A percentile compares a stretch with the other conserved stretches of the same genome.
Evolutionary conservation across 1,284 basidiomycete genomes (phyloP).

Genomic region (Heterobasidion occidentale): DNA sequence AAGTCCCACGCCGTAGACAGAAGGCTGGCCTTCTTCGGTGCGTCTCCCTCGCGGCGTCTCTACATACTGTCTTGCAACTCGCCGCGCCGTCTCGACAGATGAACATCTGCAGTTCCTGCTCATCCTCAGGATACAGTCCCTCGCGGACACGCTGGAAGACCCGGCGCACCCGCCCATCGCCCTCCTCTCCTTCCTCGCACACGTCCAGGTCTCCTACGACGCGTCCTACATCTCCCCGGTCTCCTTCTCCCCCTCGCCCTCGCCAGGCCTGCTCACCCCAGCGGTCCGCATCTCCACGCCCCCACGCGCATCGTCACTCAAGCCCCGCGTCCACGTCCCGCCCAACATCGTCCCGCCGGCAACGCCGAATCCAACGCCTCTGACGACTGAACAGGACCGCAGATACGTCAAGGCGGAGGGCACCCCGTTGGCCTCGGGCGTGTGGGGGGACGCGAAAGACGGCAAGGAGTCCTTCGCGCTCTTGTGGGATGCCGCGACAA

Average conservation of each 20-base stretch:
- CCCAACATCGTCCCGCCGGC: slow-evolving; percentile 55
- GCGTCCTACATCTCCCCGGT: slow-evolving; percentile 57
- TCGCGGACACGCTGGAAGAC: slow-evolving; percentile 19
- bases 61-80: background rate
- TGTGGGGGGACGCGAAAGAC: slow-evolving; percentile 61
- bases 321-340: slow-evolving; percentile 7
- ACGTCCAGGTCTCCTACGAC: slow-evolving; percentile 72
- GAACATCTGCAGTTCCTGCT: slow-evolving; percentile 72
- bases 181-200: slow-evolving; percentile 58
- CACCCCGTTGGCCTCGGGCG: slow-evolving; percentile 56
- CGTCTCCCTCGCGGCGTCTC: slow-evolving; percentile 14
- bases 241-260: slow-evolving; percentile 18
- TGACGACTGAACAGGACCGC: slow-evolving; percentile 57
- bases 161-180: slow-evolving; percentile 40
- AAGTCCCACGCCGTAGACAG: slow-evolving; percentile 32
- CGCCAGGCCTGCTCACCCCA: slow-evolving; percentile 4
- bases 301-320: slow-evolving; percentile 25
- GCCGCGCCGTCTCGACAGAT: slow-evolving; percentile 28
- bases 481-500: slow-evolving; percentile 48
- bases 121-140: slow-evolving; percentile 41
- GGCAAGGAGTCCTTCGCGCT: slow-evolving; percentile 51
- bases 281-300: background rate
- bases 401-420: slow-evolving; percentile 75
- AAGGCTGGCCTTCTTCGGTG: slow-evolving; percentile 71
- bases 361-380: slow-evolving; percentile 71